Conservation (phyloP, 768 basidiomycete species). For the Mycena alexandri region DNA sequence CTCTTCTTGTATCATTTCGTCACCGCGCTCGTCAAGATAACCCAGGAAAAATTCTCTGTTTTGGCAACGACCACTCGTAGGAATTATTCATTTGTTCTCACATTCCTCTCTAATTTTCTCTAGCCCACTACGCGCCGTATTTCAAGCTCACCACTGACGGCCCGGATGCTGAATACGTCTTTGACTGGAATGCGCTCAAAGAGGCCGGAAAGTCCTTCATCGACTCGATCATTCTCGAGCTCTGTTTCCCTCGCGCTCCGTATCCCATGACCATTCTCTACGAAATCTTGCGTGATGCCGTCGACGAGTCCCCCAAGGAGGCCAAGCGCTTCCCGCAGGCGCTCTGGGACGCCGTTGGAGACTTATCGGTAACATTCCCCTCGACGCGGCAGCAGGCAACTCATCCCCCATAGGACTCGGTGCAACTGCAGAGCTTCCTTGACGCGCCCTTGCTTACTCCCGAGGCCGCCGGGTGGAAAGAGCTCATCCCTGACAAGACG, state of each 20-base stretch:
- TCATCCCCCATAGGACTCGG: conserved; percentile 60
- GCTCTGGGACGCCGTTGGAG: conserved; percentile 86
- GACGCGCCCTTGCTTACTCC: conserved; percentile 71
- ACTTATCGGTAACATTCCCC: conserved; percentile 70
- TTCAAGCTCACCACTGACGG: conserved; percentile 68
- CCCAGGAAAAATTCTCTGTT: conserved; percentile 75
- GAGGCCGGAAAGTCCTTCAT: conserved; percentile 81
- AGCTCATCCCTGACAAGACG: conserved; percentile 64
- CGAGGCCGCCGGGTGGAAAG: conserved; percentile 67
- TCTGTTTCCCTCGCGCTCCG: conserved; percentile 78
- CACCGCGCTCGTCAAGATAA: conserved; percentile 67
- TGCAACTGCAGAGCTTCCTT: conserved; percentile 76
- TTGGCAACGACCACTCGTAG: conserved; percentile 79
- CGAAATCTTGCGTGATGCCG: conserved; percentile 75
- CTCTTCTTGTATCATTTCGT: conserved; percentile 76
- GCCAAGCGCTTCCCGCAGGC: conserved; percentile 82
- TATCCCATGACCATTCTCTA: conserved; percentile 78
- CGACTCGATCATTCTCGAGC: conserved; percentile 86
- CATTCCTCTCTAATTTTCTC: conserved; percentile 7
- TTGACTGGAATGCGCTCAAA: conserved; percentile 74
- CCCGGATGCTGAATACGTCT: conserved; percentile 60
- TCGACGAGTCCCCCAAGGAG: conserved; percentile 80
- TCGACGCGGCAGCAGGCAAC: neutral
- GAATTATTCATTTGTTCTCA: conserved; percentile 40
- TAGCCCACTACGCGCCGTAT: conserved; percentile 80